These are phyloP conservation scores for Citeromyces nyonsensis DNA, from an alignment of 805 yeast species.

Conservation along the genomic window DNA sequence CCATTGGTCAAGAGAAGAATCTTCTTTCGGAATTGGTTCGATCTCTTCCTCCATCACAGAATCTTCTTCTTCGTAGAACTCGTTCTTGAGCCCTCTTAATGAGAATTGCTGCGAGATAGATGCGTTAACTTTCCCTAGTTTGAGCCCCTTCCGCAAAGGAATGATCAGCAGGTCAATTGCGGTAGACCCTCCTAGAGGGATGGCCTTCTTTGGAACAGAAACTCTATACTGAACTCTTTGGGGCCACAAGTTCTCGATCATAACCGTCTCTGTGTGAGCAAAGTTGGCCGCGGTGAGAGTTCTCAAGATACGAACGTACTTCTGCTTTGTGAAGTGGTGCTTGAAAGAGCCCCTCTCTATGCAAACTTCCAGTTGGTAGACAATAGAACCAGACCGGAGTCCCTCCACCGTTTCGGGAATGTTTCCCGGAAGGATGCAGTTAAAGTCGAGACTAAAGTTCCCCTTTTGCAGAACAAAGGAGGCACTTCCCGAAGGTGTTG, in stretches of 20 bases:
- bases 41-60: conserved; percentile 12
- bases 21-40: conserved; percentile 7
- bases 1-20: conserved; percentile 28
- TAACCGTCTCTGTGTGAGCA: conserved; percentile 23
- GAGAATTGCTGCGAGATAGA: conserved; percentile 16
- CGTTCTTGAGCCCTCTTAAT: conserved; percentile 9
- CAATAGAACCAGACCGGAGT: conserved; percentile 21
- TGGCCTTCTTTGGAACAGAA: conserved; percentile 21
- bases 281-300: conserved; percentile 23
- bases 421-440: conserved; percentile 25
- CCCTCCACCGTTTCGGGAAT: conserved; percentile 37
- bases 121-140: conserved; percentile 16
- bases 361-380: conserved; percentile 25
- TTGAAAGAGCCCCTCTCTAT: conserved; percentile 14
- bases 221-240: conserved; percentile 35
- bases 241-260: conserved; percentile 35
- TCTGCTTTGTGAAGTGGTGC: conserved; percentile 7
- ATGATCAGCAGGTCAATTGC: conserved; percentile 25
- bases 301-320: conserved; percentile 26
- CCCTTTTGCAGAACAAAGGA: conserved; percentile 29
- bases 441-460: conserved; percentile 34
- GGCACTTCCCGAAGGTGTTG: conserved; percentile 10
- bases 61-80: conserved; percentile 9
- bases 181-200: conserved; percentile 28
- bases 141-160: conserved; percentile 29